phyloP scores from a whole-genome alignment of 2,329 filamentous ascomycete species.

The Periconia sp. region DNA sequence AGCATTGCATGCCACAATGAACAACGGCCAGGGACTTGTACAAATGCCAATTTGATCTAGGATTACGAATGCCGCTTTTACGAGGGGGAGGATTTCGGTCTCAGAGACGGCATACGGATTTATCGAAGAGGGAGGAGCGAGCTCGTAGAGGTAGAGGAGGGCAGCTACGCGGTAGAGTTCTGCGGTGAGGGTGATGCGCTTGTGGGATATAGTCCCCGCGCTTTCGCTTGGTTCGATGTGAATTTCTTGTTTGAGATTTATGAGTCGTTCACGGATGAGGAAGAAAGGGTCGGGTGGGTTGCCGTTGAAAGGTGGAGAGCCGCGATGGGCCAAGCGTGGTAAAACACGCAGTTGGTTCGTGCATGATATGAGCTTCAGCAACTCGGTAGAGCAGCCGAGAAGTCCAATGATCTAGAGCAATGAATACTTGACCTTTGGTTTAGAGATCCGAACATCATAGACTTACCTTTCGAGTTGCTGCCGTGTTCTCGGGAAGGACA shows the following conservation, averaged over 20 bases:
- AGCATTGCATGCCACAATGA: constrained; percentile 55
- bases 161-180: constrained; percentile 60
- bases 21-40: constrained; percentile 58
- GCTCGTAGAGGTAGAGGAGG: constrained; percentile 53
- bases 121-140: constrained; percentile 27
- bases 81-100: not conserved
- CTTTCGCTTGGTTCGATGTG: constrained; percentile 30
- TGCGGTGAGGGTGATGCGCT: constrained; percentile 51
- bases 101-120: not conserved
- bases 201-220: constrained; percentile 29
- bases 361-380: constrained; percentile 53
- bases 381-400: constrained; percentile 55
- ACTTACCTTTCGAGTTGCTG: constrained; percentile 42
- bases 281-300: constrained; percentile 2
- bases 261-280: constrained; percentile 23
- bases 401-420: constrained; percentile 53
- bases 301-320: not conserved
- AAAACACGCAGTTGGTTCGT: constrained; percentile 41
- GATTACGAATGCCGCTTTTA: constrained; percentile 41
- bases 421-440: not conserved
- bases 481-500: constrained; percentile 32
- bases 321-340: not conserved
- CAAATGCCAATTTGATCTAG: constrained; percentile 49
- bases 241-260: constrained; percentile 29
- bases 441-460: constrained; percentile 1